A percentile compares a stretch with the other conserved stretches of the same genome.
These are phyloP conservation scores for Pythium aquatile DNA, from an alignment of 352 stramenopile species.

Conservation along the genomic window DNA sequence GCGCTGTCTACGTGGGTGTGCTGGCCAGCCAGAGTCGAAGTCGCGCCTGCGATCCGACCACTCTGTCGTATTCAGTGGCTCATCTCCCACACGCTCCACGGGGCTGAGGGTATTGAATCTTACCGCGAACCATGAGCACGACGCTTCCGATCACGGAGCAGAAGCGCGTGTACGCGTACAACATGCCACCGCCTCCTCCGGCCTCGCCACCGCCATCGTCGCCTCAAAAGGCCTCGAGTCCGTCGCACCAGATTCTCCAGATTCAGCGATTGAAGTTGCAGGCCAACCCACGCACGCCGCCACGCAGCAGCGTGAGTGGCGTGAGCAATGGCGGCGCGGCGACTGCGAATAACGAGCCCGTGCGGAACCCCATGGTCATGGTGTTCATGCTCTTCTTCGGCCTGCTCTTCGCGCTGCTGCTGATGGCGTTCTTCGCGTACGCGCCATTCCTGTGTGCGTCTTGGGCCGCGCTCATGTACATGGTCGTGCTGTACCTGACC, in stretches of 20 bases:
- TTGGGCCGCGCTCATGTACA: conserved; percentile 79
- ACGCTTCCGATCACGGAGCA: conserved; percentile 25
- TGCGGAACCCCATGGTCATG: conserved; percentile 65
- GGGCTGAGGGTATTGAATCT: conserved; percentile 10
- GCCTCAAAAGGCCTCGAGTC: conserved; percentile 11
- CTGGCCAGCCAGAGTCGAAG: conserved; percentile 1
- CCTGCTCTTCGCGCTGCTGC: conserved; percentile 55
- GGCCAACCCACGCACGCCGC: conserved; percentile 13
- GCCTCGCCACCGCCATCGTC: conserved; percentile 12
- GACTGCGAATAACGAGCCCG: conserved; percentile 33
- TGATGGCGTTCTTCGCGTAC: conserved; percentile 84
- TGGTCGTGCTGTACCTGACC: conserved; percentile 78
- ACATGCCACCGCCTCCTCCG: conserved; percentile 1
- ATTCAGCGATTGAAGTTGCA: conserved; percentile 43
- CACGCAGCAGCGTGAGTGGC: conserved; percentile 2
- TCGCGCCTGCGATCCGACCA: background rate
- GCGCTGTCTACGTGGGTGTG: background rate
- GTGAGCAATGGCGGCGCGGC: background rate
- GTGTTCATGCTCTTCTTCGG: conserved; percentile 68
- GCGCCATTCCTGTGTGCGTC: conserved; percentile 77
- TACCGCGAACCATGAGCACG: conserved; percentile 16
- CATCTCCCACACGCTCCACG: background rate
- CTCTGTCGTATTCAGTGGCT: too few relatives aligned
- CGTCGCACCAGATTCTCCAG: conserved; percentile 43
- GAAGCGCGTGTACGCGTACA: conserved; percentile 22